phyloP scores from a whole-genome alignment of 2,329 filamentous ascomycete genomes.

The Stemphylium lycopersici region DNA sequence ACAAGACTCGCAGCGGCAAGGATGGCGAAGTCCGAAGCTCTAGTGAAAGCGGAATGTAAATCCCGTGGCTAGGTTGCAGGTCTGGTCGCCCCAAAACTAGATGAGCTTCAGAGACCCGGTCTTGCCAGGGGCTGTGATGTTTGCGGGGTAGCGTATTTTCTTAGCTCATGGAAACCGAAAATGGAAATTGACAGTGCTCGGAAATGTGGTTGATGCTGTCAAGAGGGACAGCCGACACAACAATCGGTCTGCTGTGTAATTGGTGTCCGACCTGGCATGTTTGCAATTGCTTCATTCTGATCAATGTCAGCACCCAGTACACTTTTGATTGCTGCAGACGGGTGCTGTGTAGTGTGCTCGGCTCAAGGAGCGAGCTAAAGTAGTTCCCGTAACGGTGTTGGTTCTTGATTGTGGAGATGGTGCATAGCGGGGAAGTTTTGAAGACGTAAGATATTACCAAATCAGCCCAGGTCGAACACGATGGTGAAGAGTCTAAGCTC shows the following conservation, averaged over 20 bases:
- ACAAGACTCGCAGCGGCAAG: constrained; percentile 25
- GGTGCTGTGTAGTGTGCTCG: constrained; percentile 22
- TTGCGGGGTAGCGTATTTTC: constrained; percentile 44
- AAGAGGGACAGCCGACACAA: constrained; percentile 3
- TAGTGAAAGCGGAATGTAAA: constrained; percentile 19
- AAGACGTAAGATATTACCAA: constrained; percentile 47
- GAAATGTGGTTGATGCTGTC: constrained; percentile 2
- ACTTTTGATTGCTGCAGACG: not conserved
- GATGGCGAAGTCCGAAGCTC: constrained; percentile 20
- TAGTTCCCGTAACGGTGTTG: constrained; percentile 37
- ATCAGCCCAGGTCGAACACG: constrained; percentile 25
- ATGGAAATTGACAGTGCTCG: constrained; percentile 7
- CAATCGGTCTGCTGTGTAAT: constrained; percentile 3
- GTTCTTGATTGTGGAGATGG: constrained; percentile 29
- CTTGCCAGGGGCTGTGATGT: constrained; percentile 26
- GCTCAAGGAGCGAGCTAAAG: constrained; percentile 34
- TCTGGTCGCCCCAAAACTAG: constrained; percentile 19
- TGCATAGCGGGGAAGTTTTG: constrained; percentile 45
- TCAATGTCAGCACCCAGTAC: not conserved
- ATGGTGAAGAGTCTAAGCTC: constrained; percentile 24
- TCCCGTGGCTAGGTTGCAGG: constrained; percentile 11
- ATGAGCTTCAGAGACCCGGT: constrained; percentile 10
- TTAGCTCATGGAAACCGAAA: constrained; percentile 39
- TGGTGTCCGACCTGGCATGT: not conserved
- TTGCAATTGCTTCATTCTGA: not conserved